phyloP scores from a whole-genome alignment of 2,329 filamentous ascomycete genomes.

The Aureobasidium sp. region DNA sequence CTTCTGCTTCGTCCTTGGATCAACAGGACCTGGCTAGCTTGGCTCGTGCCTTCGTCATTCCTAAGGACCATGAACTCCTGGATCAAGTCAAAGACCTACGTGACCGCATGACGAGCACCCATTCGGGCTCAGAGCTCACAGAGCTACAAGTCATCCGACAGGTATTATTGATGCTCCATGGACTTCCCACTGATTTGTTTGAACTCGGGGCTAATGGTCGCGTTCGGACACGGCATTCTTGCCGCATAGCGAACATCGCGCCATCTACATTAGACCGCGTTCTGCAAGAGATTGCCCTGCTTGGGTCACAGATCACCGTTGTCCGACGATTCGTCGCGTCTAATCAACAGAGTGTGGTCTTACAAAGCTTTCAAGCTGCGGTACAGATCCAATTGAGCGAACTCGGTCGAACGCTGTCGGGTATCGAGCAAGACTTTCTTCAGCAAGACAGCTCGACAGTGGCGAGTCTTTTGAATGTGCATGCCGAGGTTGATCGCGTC shows the following conservation, averaged over 20 bases:
- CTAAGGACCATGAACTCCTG: conserved; percentile 26
- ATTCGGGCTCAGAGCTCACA: conserved; percentile 39
- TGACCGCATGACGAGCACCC: background rate
- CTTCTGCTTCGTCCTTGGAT: conserved; percentile 31
- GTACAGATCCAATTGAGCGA: conserved; percentile 49
- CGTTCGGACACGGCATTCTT: conserved; percentile 17
- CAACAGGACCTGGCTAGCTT: conserved; percentile 32
- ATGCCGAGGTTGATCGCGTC: conserved; percentile 49
- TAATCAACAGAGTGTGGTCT: conserved; percentile 29
- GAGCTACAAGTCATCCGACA: conserved; percentile 73
- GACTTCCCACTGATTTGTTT: conserved; percentile 69
- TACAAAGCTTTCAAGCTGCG: conserved; percentile 66
- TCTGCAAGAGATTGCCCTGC: conserved; percentile 39
- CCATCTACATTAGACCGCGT: conserved; percentile 30
- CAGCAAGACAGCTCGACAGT: conserved; percentile 46
- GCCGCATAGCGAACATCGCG: conserved; percentile 18
- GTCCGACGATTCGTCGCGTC: conserved; percentile 44
- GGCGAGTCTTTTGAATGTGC: conserved; percentile 60
- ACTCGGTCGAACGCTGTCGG: conserved; percentile 55
- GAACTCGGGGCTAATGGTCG: conserved; percentile 27
- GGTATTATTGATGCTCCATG: conserved; percentile 76
- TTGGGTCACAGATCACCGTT: conserved; percentile 42
- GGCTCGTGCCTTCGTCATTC: conserved; percentile 28
- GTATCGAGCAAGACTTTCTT: conserved; percentile 55
- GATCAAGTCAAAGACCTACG: conserved; percentile 31